Percentiles rank a stretch among this genome's conserved stretches.
phyloP scores from a whole-genome alignment of 169 alveolate species.

The Eimeria acervulina region DNA sequence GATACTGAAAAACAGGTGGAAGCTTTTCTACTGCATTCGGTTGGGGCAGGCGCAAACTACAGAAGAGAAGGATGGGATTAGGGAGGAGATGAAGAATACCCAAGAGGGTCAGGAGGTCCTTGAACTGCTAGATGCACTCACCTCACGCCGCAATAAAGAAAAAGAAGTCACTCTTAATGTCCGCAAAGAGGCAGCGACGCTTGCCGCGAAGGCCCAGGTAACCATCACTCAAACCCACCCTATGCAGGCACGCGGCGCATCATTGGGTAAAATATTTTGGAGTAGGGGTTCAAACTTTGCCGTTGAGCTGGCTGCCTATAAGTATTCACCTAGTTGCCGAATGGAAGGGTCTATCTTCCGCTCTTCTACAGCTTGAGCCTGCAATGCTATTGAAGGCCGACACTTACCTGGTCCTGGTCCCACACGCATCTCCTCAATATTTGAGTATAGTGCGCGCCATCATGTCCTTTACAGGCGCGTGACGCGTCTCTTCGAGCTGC shows the following conservation, averaged over 20 bases:
- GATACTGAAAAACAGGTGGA: constrained; percentile 92
- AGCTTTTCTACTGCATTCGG: constrained; percentile 95
- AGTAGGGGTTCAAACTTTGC: background rate
- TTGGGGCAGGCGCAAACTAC: constrained; percentile 97
- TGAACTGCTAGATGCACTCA: constrained; percentile 90
- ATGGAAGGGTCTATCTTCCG: no score
- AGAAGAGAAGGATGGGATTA: constrained; percentile 91
- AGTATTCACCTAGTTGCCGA: background rate
- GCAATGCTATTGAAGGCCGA: no score
- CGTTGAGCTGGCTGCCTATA: background rate
- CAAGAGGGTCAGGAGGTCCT: constrained; percentile 94
- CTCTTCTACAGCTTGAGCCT: no score
- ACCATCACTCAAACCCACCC: background rate
- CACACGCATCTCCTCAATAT: no score
- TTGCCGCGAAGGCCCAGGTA: constrained; percentile 86
- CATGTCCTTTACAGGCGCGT: constrained; percentile 70
- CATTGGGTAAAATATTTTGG: background rate
- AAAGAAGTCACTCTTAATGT: constrained; percentile 89
- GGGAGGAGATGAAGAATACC: constrained; percentile 87
- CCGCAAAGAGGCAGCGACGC: constrained; percentile 91
- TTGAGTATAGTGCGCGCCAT: background rate
- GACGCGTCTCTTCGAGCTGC: constrained; percentile 82
- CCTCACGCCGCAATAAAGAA: constrained; percentile 89
- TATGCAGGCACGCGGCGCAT: constrained; percentile 38
- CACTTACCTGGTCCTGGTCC: no score